phyloP scores from a whole-genome alignment of 768 basidiomycete species.

The Psilocybe azurescens region DNA sequence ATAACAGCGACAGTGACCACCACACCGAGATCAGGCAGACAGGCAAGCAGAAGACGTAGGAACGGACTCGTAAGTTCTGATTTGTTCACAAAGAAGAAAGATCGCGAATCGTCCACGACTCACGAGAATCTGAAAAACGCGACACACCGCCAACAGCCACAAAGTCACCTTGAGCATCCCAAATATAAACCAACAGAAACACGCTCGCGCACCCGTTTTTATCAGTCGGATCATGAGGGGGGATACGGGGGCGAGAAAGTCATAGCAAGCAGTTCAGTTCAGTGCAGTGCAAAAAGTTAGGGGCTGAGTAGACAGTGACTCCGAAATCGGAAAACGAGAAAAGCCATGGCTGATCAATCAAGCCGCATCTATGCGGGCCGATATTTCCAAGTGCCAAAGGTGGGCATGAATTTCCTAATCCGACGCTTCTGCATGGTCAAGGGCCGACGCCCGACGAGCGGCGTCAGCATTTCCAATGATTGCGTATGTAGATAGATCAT shows the following conservation, averaged over 20 bases:
- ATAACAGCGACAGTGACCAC: not conserved
- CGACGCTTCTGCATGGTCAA: not conserved
- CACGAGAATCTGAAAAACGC: conserved; percentile 63
- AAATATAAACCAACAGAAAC: no score
- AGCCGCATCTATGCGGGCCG: not conserved
- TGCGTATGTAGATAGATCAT: not conserved
- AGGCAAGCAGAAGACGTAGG: no score
- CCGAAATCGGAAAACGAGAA: not conserved
- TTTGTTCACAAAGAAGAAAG: no score
- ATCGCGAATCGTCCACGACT: conserved; percentile 10
- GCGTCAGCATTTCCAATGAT: not conserved
- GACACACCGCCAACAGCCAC: no score
- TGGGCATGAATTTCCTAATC: not conserved
- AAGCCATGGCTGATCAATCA: not conserved
- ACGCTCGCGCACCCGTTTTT: conserved; percentile 53
- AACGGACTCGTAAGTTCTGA: not conserved
- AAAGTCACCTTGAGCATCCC: not conserved
- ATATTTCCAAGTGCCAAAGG: not conserved
- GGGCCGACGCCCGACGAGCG: not conserved
- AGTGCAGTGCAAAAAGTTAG: not conserved
- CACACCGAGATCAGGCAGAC: not conserved
- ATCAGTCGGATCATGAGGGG: conserved; percentile 78
- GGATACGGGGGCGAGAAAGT: conserved; percentile 52
- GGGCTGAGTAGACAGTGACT: not conserved
- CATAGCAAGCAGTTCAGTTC: conserved; percentile 10